phyloP scores from a whole-genome alignment of 768 basidiomycete species.

The Rubroboletus satanas region DNA sequence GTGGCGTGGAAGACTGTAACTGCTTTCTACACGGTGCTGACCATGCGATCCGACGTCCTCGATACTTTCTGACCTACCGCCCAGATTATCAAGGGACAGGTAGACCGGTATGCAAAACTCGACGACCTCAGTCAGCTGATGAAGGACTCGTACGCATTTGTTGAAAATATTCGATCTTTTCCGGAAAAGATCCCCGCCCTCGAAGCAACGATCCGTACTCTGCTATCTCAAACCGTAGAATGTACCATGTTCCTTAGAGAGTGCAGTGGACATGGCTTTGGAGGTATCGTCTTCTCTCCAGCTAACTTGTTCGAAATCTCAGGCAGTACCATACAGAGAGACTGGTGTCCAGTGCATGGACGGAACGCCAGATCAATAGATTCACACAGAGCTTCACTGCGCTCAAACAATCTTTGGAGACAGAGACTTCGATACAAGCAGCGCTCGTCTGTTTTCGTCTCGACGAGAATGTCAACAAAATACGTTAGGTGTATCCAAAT shows the following conservation, averaged over 20 bases:
- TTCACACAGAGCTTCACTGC: conserved; percentile 22
- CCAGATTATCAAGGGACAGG: conserved; percentile 30
- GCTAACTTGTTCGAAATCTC: neutral
- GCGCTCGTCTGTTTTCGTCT: conserved; percentile 29
- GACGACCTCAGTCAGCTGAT: conserved; percentile 29
- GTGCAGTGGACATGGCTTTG: conserved; percentile 34
- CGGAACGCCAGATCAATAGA: conserved; percentile 15
- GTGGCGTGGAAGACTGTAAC: conserved; percentile 28
- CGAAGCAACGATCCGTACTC: conserved; percentile 23
- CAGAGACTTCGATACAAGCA: conserved; percentile 22
- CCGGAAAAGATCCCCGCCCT: conserved; percentile 27
- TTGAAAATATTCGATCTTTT: conserved; percentile 27
- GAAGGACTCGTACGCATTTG: conserved; percentile 31
- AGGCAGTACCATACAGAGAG: conserved; percentile 10
- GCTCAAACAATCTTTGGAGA: conserved; percentile 27
- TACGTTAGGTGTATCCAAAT: conserved; percentile 18
- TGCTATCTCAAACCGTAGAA: conserved; percentile 35
- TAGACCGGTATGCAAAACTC: conserved; percentile 24
- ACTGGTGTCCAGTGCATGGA: conserved; percentile 17
- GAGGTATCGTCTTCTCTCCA: conserved; percentile 18
- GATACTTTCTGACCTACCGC: conserved; percentile 2
- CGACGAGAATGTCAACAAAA: conserved; percentile 23
- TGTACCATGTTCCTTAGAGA: conserved; percentile 37
- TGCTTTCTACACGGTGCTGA: conserved; percentile 27
- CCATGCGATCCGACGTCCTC: neutral